Base-by-base conservation (phyloP, 1,284 basidiomycete genomes). In the Phellopilus nigrolimitatus region DNA sequence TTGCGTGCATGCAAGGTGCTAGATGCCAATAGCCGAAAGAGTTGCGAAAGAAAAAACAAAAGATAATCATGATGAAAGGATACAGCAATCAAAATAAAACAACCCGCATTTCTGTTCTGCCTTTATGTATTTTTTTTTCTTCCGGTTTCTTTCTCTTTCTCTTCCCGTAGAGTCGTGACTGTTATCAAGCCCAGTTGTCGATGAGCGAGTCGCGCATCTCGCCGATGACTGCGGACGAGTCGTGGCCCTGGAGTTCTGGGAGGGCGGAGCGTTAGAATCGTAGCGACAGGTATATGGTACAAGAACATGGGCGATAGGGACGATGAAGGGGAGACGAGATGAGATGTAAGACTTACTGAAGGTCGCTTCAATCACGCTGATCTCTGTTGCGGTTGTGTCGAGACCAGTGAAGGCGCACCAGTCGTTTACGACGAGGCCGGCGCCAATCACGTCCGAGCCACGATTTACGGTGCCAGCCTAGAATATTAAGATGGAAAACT, bases 361-460 rank as follows among this genome's bases (percentile, higher is more conserved):
- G 31, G 93, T 81, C 31, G 94, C 93, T 68, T 99, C 97, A 60
- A 99, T 97, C 46, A 99, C 97, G 62, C 87, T 91, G 66, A 98
- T 91, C 71, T 99, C 97, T 47, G 95, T 98, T 15, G 97, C 97
- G 19, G 95, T 98, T 51, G 95, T 97, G 66, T 97, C 94, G 37
- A 95, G 76, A 36, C 94, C 94, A 25, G 91, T 92, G 70, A 99
- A 99, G 13, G 97, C 95, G 71, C 90, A 93, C 93, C 95, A 99
- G 69, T 99, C 95, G 65, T 99, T 99, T 55, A 98, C 97, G 51
- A 99, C 91, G 45, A 99, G 76, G 21, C 97, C 97, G 5, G 95
- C 97, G 44, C 97, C 97, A 60, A 99, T 88, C 38, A 99, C 91
- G 62, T 98, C 95, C 44, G 93, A 97, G 62, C 95, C 95, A 64